Evolutionary conservation across 805 yeast genomes (phyloP), one percentile per base, ranked within the genome.

Genomic region (Suhomyces xylopsoci): DNA sequence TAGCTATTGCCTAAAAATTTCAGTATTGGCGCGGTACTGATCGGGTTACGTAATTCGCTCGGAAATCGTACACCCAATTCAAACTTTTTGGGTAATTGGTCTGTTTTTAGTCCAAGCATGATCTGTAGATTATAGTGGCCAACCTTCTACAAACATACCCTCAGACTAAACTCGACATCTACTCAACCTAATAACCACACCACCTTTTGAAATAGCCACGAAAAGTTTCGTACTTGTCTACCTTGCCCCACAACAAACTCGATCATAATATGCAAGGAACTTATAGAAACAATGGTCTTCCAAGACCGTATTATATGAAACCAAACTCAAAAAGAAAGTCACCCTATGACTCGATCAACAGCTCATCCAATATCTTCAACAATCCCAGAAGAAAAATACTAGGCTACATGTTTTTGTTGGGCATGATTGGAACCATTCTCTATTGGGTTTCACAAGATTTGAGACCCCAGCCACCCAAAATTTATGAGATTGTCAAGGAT

Each of bases 231-330:
- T 48, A 12, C 20, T 28, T 19, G 19, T 49, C 7, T 20, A 15
- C 51, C 26, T 48, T n/a, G 36, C 43, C 10, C 26, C 30, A 24
- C 30, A 42, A 32, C 15, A 14, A 32, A 32, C 17, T 32, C n/a
- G 12, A 26, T 32, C 36, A 42, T 15, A 44, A 25, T 51, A 75
- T 75, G 80, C 80, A 75, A 65, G 80, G 80, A 36, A 62, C 73
- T 10, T 73, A 75, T 58, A 71, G 70, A 50, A 67, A 63, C 51
- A 67, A 71, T 55, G 80, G 79, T 14, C 66, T 75, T 47, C 80
- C 80, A 19, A 63, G 79, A 53, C 80, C 80, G 6, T 75, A 75
- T 61, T 71, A 75, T 58, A 75, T 75, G 79, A 75, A 73, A 58
- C 78, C 80, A 3, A 44, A 60, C n/a, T 64, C 63, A 53, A 68